Conservation (phyloP, 2,329 filamentous ascomycete genomes). For the Ceratocystis lukuohia region DNA sequence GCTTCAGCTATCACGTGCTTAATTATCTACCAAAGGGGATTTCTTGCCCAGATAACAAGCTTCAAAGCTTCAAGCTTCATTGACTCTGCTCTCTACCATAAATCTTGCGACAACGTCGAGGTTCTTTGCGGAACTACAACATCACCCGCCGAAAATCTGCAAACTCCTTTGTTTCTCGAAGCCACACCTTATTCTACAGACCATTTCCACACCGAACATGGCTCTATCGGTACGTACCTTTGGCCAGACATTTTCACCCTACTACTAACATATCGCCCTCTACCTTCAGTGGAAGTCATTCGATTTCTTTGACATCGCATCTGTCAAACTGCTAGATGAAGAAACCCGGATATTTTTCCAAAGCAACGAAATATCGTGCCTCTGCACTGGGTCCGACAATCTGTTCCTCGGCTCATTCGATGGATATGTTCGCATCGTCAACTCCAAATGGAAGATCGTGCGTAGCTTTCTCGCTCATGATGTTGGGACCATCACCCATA, state of each 20-base stretch:
- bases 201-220: constrained; percentile 10
- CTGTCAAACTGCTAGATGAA: constrained; percentile 65
- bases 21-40: neutral
- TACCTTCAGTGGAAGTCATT: constrained; percentile 82
- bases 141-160: neutral
- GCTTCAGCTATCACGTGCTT: neutral
- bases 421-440: constrained; percentile 78
- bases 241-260: neutral
- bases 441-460: constrained; percentile 72
- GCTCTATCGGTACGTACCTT: constrained; percentile 15
- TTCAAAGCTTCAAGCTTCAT: neutral
- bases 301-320: constrained; percentile 95
- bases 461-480: constrained; percentile 82
- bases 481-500: constrained; percentile 66
- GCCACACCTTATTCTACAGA: no score
- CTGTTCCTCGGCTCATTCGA: constrained; percentile 78
- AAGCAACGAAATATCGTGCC: constrained; percentile 66
- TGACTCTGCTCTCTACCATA: no score
- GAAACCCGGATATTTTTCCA: constrained; percentile 69
- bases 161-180: no score
- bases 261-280: constrained; percentile 3
- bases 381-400: constrained; percentile 77
- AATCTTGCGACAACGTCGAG: neutral
- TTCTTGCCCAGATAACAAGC: neutral
- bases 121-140: neutral